Percentiles rank a stretch among this genome's conserved stretches.
Evolutionary conservation across 345 rosid genomes (phyloP).

Genomic region (Eucalyptus tenuipes): DNA sequence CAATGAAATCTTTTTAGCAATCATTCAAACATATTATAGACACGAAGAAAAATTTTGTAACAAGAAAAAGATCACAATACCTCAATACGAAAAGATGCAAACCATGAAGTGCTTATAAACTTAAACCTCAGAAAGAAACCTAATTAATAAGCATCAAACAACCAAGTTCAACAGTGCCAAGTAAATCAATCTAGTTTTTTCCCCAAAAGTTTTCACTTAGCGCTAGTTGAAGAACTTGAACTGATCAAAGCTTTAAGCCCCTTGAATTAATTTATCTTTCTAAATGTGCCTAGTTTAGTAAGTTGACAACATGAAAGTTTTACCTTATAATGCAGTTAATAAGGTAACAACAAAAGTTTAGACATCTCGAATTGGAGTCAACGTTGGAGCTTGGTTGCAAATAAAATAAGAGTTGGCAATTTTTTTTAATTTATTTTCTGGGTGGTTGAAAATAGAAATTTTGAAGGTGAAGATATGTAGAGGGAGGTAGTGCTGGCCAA

Average conservation of each 20-base stretch:
- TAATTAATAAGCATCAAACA: background rate
- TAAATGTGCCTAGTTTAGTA: background rate
- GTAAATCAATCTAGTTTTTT: background rate
- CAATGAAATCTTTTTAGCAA: background rate
- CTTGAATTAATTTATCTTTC: background rate
- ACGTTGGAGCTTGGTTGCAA: background rate
- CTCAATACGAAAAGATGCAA: background rate
- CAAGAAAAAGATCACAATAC: background rate
- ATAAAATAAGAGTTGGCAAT: background rate
- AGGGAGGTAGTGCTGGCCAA: background rate
- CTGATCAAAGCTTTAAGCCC: background rate
- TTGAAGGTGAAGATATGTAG: background rate
- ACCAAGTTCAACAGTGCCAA: background rate
- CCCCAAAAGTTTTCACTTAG: background rate
- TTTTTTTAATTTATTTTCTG: background rate
- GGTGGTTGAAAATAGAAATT: background rate
- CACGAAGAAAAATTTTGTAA: background rate
- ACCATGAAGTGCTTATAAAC: background rate
- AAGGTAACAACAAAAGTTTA: background rate
- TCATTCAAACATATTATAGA: background rate
- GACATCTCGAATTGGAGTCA: background rate
- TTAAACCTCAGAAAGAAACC: background rate
- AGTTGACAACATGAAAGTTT: background rate
- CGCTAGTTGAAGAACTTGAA: background rate
- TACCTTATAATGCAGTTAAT: background rate